Evolutionary conservation across 495 filamentous ascomycete genomes (phyloP).

Genomic region (Amorphotheca resinae): DNA sequence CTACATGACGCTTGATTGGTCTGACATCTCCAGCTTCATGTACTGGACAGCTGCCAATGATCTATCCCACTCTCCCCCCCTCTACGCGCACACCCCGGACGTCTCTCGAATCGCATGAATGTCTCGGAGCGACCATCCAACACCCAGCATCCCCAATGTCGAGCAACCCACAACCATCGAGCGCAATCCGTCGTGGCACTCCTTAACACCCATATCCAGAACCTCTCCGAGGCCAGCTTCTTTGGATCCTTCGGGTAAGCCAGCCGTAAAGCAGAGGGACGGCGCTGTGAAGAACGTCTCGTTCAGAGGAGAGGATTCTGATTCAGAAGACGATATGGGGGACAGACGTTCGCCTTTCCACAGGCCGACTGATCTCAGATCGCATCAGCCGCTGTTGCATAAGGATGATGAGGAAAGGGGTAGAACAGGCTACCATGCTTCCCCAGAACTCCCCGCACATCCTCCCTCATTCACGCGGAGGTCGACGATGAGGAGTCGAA

Average conservation of each 20-base stretch:
- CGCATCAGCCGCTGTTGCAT: conserved; percentile 39
- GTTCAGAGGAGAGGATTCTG: conserved; percentile 7
- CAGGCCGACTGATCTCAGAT: conserved; percentile 37
- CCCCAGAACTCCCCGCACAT: conserved; percentile 3
- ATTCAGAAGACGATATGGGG: conserved; percentile 23
- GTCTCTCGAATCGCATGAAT: conserved; percentile 8
- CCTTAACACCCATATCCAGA: conserved; percentile 13
- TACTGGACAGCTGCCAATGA: no score
- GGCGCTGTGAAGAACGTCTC: background rate
- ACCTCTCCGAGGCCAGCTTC: conserved; percentile 10
- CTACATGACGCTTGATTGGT: no score
- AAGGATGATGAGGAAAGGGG: conserved; percentile 29
- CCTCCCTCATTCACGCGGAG: conserved; percentile 16
- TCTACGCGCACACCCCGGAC: background rate
- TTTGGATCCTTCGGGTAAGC: conserved; percentile 7
- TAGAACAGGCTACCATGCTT: conserved; percentile 25
- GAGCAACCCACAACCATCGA: conserved; percentile 2
- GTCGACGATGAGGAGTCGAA: conserved; percentile 23
- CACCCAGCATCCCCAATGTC: conserved; percentile 3
- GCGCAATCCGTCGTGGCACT: conserved; percentile 4
- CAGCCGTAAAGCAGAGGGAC: conserved; percentile 5
- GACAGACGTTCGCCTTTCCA: conserved; percentile 35
- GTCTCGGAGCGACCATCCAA: conserved; percentile 18
- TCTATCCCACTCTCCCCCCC: conserved; percentile 2
- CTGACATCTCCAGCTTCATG: no score